A percentile compares a stretch with the other conserved stretches of the same genome.
phyloP scores from a whole-genome alignment of 352 stramenopile species.

The Thraustotheca clavata region DNA sequence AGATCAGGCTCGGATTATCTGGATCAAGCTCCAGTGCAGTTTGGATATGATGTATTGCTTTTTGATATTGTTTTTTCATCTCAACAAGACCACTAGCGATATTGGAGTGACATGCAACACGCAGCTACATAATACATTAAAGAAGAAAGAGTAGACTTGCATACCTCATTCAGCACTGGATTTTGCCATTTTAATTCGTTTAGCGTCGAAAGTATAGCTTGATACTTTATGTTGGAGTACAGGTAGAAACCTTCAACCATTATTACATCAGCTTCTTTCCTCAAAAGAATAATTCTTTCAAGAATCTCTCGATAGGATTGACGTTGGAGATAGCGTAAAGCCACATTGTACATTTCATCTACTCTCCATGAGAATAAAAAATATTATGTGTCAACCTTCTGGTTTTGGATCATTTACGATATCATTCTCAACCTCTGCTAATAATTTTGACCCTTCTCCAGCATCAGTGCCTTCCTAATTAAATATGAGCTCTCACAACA shows the following conservation, averaged over 20 bases:
- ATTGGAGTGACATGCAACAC: slow-evolving; percentile 8
- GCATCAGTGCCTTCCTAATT: slow-evolving; percentile 10
- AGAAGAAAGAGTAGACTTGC: too few relatives aligned
- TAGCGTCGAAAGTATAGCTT: slow-evolving; percentile 12
- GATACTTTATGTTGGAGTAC: slow-evolving; percentile 19
- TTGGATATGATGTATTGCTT: neutral
- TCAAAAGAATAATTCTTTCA: neutral
- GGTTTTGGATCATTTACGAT: neutral
- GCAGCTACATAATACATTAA: neutral
- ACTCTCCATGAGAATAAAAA: neutral
- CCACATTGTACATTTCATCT: slow-evolving; percentile 7
- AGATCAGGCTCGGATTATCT: neutral
- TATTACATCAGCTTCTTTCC: slow-evolving; percentile 17
- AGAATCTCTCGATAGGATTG: neutral
- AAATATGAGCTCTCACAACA: neutral
- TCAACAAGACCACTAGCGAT: slow-evolving; percentile 17
- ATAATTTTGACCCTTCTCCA: neutral
- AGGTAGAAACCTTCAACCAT: slow-evolving; percentile 18
- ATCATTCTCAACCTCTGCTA: slow-evolving; percentile 4
- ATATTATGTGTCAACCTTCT: neutral
- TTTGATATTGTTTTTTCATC: slow-evolving; percentile 3
- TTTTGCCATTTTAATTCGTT: neutral
- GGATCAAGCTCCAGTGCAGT: neutral
- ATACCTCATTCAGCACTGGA: slow-evolving; percentile 6
- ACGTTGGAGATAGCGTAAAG: slow-evolving; percentile 3